phyloP scores from a whole-genome alignment of 106 monocot genomes.

The Phalaenopsis equestris region DNA sequence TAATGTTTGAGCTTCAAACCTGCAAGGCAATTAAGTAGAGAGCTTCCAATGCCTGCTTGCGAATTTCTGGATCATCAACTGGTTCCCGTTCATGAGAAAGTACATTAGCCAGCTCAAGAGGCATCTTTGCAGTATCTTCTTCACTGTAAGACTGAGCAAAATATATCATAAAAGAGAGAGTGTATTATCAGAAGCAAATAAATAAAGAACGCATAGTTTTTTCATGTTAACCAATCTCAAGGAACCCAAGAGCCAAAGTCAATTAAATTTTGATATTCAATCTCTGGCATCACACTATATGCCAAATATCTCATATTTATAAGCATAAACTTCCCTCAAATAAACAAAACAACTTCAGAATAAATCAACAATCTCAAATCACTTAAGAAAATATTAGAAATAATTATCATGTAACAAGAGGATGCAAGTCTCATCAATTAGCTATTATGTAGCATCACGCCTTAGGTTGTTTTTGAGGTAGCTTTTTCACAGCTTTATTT shows the following conservation, averaged over 20 bases:
- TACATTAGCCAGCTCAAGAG: slow-evolving; percentile 69
- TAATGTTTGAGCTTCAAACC: slow-evolving; percentile 19
- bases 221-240: neutral
- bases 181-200: neutral
- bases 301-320: no score
- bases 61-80: slow-evolving; percentile 83
- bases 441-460: no score
- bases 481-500: no score
- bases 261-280: neutral
- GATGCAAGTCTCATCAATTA: no score
- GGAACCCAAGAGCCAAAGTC: neutral
- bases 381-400: no score
- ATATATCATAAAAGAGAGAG: slow-evolving; percentile 4
- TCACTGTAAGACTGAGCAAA: slow-evolving; percentile 60
- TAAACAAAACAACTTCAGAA: no score
- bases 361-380: no score
- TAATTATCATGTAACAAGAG: no score
- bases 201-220: neutral
- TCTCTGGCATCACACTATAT: no score
- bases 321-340: no score
- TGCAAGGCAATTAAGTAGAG: slow-evolving; percentile 82
- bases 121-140: slow-evolving; percentile 88
- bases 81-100: slow-evolving; percentile 83
- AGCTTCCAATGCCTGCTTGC: slow-evolving; percentile 79
- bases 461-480: no score